These are phyloP conservation scores for Penicillium italicum DNA, from an alignment of 2,329 filamentous ascomycete genomes.

Conservation along the genomic window DNA sequence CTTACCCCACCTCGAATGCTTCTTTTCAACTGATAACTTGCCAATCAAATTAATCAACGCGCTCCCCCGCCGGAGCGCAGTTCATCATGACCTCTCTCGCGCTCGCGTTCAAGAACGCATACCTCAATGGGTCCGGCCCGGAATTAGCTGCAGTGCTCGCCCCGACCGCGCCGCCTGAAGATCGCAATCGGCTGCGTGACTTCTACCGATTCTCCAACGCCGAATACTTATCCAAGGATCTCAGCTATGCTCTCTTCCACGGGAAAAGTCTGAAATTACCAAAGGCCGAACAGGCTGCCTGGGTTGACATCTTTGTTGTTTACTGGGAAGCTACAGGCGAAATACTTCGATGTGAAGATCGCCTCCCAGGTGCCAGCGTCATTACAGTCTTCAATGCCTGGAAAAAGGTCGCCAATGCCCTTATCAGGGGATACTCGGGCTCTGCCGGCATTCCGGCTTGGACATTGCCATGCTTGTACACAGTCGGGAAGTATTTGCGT, in stretches of 20 bases:
- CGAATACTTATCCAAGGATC: constrained; percentile 62
- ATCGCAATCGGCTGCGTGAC: constrained; percentile 63
- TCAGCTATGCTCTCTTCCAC: constrained; percentile 68
- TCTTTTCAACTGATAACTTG: not conserved
- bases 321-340: constrained; percentile 82
- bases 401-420: constrained; percentile 74
- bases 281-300: constrained; percentile 70
- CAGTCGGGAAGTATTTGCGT: constrained; percentile 79
- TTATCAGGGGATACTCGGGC: constrained; percentile 78
- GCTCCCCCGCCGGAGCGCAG: not conserved
- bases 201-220: constrained; percentile 70
- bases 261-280: constrained; percentile 54
- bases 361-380: constrained; percentile 59
- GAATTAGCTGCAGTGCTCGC: constrained; percentile 70
- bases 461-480: constrained; percentile 88
- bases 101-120: constrained; percentile 67
- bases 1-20: constrained; percentile 1
- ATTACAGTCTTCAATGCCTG: constrained; percentile 80
- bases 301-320: constrained; percentile 76
- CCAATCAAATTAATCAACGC: not conserved
- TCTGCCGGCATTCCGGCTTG: constrained; percentile 71
- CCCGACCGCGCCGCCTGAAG: constrained; percentile 61
- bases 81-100: constrained; percentile 68
- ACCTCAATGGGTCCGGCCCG: constrained; percentile 64
- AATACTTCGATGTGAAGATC: constrained; percentile 64